phyloP scores from a whole-genome alignment of 148 eudicot genomes.

The Chenopodium suecicum region DNA sequence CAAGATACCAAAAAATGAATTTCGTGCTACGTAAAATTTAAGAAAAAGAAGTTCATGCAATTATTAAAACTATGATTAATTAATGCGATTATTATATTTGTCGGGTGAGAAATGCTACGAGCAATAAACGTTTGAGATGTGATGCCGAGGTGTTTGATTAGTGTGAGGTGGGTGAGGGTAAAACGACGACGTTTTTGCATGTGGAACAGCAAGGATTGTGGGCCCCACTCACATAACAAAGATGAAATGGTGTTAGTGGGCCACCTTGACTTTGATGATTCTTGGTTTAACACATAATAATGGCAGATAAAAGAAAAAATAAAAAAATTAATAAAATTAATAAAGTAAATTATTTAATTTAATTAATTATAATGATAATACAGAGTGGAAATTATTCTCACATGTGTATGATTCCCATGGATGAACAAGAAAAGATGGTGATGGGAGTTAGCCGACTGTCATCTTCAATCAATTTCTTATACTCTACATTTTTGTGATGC shows the following conservation, averaged over 20 bases:
- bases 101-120: not conserved
- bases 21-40: not conserved
- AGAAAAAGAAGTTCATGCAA: not conserved
- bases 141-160: not conserved
- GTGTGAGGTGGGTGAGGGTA: conserved; percentile 10
- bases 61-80: conserved; percentile 8
- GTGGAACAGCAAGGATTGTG: conserved; percentile 26
- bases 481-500: conserved; percentile 5
- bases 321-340: not conserved
- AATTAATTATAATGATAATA: not conserved
- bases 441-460: conserved; percentile 12
- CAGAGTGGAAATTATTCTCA: conserved; percentile 3
- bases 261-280: conserved; percentile 20
- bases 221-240: conserved; percentile 17
- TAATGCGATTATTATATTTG: not conserved
- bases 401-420: conserved; percentile 17
- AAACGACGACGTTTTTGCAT: conserved; percentile 32
- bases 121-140: not conserved
- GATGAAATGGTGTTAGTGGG: conserved; percentile 5
- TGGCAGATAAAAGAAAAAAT: not conserved
- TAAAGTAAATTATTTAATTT: not conserved
- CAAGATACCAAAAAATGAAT: not conserved
- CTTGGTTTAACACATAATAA: conserved; percentile 5
- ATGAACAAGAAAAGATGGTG: conserved; percentile 4
- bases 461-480: conserved; percentile 7